Conservation (phyloP, 2,329 filamentous ascomycete species). For the Colletotrichum sp. region DNA sequence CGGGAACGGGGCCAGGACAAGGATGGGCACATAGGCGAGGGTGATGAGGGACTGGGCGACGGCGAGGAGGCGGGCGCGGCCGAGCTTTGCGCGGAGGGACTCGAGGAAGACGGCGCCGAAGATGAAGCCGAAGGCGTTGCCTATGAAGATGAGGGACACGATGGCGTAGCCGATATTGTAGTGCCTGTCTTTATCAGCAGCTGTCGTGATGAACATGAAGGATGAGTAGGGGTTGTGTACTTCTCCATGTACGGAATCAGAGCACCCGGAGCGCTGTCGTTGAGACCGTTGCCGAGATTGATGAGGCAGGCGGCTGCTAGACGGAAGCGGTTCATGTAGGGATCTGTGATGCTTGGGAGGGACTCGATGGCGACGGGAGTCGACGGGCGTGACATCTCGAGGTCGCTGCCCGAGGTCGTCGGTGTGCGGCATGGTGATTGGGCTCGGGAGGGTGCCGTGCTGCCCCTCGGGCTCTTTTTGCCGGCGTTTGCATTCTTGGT, state of each 20-base stretch:
- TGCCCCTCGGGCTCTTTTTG: neutral
- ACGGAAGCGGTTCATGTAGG: slow-evolving; percentile 73
- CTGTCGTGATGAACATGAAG: neutral
- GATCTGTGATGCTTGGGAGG: slow-evolving; percentile 63
- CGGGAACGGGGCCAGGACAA: slow-evolving; percentile 73
- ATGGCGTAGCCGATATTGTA: slow-evolving; percentile 79
- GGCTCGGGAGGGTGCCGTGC: neutral
- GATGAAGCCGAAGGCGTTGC: slow-evolving; percentile 80
- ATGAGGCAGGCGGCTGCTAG: slow-evolving; percentile 68
- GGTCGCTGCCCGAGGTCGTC: slow-evolving; percentile 26
- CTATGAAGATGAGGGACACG: slow-evolving; percentile 83
- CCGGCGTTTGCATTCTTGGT: neutral
- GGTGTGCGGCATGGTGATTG: neutral
- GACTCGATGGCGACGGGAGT: slow-evolving; percentile 51
- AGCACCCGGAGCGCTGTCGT: slow-evolving; percentile 78
- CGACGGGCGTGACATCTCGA: slow-evolving; percentile 60
- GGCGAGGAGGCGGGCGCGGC: slow-evolving; percentile 68
- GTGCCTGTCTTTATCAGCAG: slow-evolving; percentile 41
- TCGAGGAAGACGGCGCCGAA: slow-evolving; percentile 74
- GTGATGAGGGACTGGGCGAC: slow-evolving; percentile 62
- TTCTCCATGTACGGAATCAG: slow-evolving; percentile 82
- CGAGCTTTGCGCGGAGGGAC: slow-evolving; percentile 63
- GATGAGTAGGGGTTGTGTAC: slow-evolving; percentile 31
- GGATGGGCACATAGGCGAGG: slow-evolving; percentile 68
- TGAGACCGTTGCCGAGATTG: slow-evolving; percentile 73